These are phyloP conservation scores for Pythium rishiriense DNA, from an alignment of 352 stramenopile genomes.

Conservation along the genomic window DNA sequence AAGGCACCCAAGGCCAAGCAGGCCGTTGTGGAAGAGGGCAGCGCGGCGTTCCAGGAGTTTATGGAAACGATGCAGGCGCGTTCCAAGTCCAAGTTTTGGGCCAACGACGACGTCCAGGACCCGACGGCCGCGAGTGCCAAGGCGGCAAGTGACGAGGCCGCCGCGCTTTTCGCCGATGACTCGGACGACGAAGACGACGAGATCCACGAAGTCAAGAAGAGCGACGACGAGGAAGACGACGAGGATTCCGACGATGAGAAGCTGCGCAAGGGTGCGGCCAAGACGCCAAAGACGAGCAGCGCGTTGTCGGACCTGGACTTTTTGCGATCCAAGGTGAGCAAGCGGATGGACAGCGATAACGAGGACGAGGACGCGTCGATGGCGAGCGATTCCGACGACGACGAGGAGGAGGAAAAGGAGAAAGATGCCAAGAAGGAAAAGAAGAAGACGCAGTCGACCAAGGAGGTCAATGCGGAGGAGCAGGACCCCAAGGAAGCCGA, in stretches of 20 bases:
- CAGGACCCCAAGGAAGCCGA: constrained; percentile 12
- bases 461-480: constrained; percentile 1
- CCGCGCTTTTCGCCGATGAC: constrained; percentile 30
- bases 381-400: constrained; percentile 35
- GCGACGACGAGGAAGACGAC: constrained; percentile 26
- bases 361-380: constrained; percentile 33
- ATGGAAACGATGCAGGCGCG: constrained; percentile 90
- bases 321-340: constrained; percentile 92
- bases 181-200: constrained; percentile 69
- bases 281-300: constrained; percentile 21
- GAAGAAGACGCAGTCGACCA: constrained; percentile 15
- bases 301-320: constrained; percentile 92
- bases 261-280: constrained; percentile 39
- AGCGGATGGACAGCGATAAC: constrained; percentile 52
- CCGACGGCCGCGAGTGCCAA: constrained; percentile 28
- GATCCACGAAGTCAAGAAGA: constrained; percentile 80
- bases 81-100: constrained; percentile 89
- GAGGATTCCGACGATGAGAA: constrained; percentile 19
- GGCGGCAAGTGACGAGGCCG: constrained; percentile 19
- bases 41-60: constrained; percentile 85
- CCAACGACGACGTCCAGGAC: constrained; percentile 86
- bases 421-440: constrained; percentile 33
- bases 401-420: constrained; percentile 52
- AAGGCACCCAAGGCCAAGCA: constrained; percentile 32
- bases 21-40: constrained; percentile 31